Base-by-base conservation (phyloP, 768 basidiomycete genomes). In the Xerocomus potaroensis region DNA sequence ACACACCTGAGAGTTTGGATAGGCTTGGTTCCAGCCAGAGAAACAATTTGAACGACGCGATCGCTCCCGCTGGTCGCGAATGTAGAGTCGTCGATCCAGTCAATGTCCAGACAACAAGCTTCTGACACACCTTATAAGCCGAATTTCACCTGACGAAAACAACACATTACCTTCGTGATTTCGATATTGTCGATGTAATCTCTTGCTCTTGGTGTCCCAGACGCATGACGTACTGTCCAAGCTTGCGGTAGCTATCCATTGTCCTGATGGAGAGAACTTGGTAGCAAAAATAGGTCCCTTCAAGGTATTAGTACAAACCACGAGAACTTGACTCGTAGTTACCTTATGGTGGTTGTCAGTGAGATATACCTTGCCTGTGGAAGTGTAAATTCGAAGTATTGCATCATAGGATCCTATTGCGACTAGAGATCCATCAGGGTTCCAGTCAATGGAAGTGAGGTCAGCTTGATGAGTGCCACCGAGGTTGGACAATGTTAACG, bases 211-310 rank as follows among this genome's bases (percentile, higher is more conserved):
- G 12, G 90, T 74, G 58, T 91, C 79, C 87, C 89, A 92, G 8
- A 91, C 72, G 56, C 87, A 88, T 5, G 82, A 74, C 3, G 83
- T 84, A 8, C 81, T 79, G 60, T 92, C 90, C 42, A 90, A 60
- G 63, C 90, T 89, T 3, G 84, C 87, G 9, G 86, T 83, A 35
- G 83, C 65, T 41, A 92, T 70, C 80, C 83, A 86, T 41, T 75
- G 74, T 5, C 89, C 87, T 29, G 78, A 75, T 49, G 73, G 78
- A 11, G 88, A 91, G 57, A 91, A 92, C 45, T 80, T 77, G 36
- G 81, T 76, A 34, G 87, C 78, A 59, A 91, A 91, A 62, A 91
- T 82, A 24, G 88, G 84, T 45, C 81, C 87, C 86, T 90, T 65
- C 65, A 43, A 58, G 48, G 50, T 55, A 55, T 65, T 44, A 61